Conservation (phyloP, 805 yeast species). For the Pichia occidentalis region DNA sequence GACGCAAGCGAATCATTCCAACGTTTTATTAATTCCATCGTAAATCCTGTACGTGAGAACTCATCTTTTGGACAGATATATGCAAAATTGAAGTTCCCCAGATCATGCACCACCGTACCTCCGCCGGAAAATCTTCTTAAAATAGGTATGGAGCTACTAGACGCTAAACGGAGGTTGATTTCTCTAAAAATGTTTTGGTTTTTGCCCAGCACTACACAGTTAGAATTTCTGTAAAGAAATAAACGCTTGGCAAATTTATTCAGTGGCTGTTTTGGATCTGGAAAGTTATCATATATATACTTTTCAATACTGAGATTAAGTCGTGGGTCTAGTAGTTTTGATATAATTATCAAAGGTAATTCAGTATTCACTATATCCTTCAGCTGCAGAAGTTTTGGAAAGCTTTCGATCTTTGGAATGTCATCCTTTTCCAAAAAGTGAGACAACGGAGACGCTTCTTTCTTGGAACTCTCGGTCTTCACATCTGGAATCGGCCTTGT, state of each 20-base stretch:
- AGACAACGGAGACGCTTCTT: slow-evolving; percentile 6
- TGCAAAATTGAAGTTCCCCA: slow-evolving; percentile 82
- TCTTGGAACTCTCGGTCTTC: no score
- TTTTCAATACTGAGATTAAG: slow-evolving; percentile 79
- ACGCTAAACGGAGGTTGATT: slow-evolving; percentile 52
- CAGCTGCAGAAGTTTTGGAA: slow-evolving; percentile 14
- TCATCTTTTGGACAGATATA: slow-evolving; percentile 55
- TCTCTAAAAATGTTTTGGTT: slow-evolving; percentile 96
- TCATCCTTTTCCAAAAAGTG: slow-evolving; percentile 17
- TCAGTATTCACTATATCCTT: slow-evolving; percentile 12
- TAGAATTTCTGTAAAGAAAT: slow-evolving; percentile 66
- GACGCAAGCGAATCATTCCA: slow-evolving; percentile 22
- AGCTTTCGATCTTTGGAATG: neutral
- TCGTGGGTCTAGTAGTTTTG: slow-evolving; percentile 59
- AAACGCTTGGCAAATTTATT: slow-evolving; percentile 43
- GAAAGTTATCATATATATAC: slow-evolving; percentile 61
- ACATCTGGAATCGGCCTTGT: no score
- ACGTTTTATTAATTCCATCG: slow-evolving; percentile 19
- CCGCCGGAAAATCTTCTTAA: slow-evolving; percentile 87
- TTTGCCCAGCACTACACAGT: slow-evolving; percentile 91
- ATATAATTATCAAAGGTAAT: slow-evolving; percentile 49
- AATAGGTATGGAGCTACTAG: slow-evolving; percentile 50
- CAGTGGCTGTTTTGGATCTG: slow-evolving; percentile 30
- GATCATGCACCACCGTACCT: slow-evolving; percentile 93
- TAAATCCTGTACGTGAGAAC: slow-evolving; percentile 57